Base-by-base conservation (phyloP, 176 grass and related monocot genomes). In the Eremochloa ophiuroides region DNA sequence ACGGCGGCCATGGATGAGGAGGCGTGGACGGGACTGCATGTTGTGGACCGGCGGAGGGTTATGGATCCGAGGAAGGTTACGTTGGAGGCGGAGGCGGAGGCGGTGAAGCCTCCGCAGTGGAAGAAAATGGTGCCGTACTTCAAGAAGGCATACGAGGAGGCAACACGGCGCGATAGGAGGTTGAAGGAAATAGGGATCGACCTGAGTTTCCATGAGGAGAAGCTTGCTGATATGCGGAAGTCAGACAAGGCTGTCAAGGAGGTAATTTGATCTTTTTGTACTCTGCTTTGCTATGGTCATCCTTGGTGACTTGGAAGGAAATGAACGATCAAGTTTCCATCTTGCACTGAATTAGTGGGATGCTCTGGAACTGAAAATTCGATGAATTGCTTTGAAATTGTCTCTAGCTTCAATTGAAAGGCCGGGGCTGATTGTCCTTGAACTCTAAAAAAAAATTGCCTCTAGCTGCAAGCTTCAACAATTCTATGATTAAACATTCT, bases 1-100 rank as follows among this genome's bases (percentile, higher is more conserved):
- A 84, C 79, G 26, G 10, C 60, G 62, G 79, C n/a, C 43, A 90
- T 74, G 40, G 78, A n/a, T 37, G 77, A 90, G 55, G 56, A 50
- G 7, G 70, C 75, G 17, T 81, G 48, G 75, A 25, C 33, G 14
- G 58, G 27, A 29, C 12, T 10, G 20, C 66, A 33, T 18, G 2
- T 89, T n/a, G n/a, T 87, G 48, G 23, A 3, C 43, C 40, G 83
- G 62, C 56, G 80, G 64, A 84, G 34, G 48, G 5, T 87, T 18
- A 60, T 10, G 31, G 66, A 89, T 82, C 13, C 87, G 31, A 73
- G 59, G 39, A 87, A 84, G 53, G 55, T 14, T 5, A 15, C 87
- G 8, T 73, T 87, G 80, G 34, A 68, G 23, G 58, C 11, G 3
- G 34, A 68, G 23, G 58, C 11, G 3, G 58, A 26, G 51, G 76